Percentiles rank a stretch among this genome's conserved stretches.
Evolutionary conservation across 1,284 basidiomycete genomes (phyloP).

Genomic region (Fomitopsis schrenkii): DNA sequence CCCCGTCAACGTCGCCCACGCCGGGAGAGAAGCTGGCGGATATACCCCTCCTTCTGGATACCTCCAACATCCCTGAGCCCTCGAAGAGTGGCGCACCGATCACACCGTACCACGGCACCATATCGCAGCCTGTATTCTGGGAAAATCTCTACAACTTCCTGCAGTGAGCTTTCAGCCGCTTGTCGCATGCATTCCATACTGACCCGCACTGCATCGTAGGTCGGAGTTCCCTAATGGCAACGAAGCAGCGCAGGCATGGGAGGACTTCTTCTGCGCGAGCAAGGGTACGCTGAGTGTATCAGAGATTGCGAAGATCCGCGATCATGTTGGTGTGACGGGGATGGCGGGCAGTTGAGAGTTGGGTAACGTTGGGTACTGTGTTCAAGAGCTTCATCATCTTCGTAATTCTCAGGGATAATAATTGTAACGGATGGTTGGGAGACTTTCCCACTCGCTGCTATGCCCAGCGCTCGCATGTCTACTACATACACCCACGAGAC

Average conservation of each 20-base stretch:
- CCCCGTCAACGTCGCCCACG: slow-evolving; percentile 46
- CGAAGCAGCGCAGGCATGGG: slow-evolving; percentile 63
- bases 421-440: background rate
- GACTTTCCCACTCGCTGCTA: no score
- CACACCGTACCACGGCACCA: slow-evolving; percentile 59
- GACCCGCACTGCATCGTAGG: slow-evolving; percentile 30
- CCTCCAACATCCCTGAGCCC: slow-evolving; percentile 40
- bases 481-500: no score
- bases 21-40: slow-evolving; percentile 49
- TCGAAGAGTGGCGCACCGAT: slow-evolving; percentile 31
- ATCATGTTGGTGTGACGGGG: slow-evolving; percentile 68
- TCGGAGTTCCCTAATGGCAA: slow-evolving; percentile 48
- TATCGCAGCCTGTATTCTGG: slow-evolving; percentile 81
- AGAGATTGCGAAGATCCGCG: slow-evolving; percentile 78
- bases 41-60: slow-evolving; percentile 63
- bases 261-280: slow-evolving; percentile 69
- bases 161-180: slow-evolving; percentile 34
- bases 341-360: slow-evolving; percentile 66
- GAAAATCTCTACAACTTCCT: slow-evolving; percentile 61
- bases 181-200: background rate
- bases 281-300: slow-evolving; percentile 65
- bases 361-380: background rate
- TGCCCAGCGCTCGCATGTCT: no score
- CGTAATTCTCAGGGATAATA: background rate
- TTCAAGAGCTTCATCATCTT: background rate